A percentile compares a stretch with the other conserved stretches of the same genome.
Conservation (phyloP, 1,284 basidiomycete species). For the Cutaneotrichosporon arboriforme region DNA sequence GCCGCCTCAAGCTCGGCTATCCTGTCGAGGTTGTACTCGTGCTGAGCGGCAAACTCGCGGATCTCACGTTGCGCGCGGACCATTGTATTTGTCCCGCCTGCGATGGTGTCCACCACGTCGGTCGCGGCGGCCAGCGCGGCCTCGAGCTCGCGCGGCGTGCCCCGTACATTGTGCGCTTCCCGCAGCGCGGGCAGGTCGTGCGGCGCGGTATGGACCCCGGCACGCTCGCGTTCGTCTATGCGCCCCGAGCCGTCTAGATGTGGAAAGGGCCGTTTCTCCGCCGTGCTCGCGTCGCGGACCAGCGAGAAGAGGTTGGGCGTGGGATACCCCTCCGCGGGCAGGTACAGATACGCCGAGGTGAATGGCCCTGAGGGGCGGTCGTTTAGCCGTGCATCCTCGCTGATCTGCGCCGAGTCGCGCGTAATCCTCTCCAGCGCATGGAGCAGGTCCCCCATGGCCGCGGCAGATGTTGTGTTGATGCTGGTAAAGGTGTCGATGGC, state of each 20-base stretch:
- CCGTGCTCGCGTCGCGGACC: slow-evolving; percentile 41
- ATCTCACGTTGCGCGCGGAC: slow-evolving; percentile 38
- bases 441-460: slow-evolving; percentile 35
- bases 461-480: background rate
- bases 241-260: slow-evolving; percentile 19
- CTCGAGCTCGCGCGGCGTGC: slow-evolving; percentile 29
- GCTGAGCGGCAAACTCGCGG: slow-evolving; percentile 25
- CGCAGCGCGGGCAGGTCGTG: slow-evolving; percentile 32
- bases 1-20: slow-evolving; percentile 34
- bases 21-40: slow-evolving; percentile 28
- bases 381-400: slow-evolving; percentile 28
- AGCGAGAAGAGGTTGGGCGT: slow-evolving; percentile 24
- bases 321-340: slow-evolving; percentile 4
- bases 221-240: background rate
- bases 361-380: slow-evolving; percentile 33
- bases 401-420: slow-evolving; percentile 34
- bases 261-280: slow-evolving; percentile 38
- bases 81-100: slow-evolving; percentile 23
- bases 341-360: slow-evolving; percentile 34
- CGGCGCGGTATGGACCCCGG: background rate
- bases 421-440: slow-evolving; percentile 35
- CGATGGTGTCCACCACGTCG: slow-evolving; percentile 40
- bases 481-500: background rate
- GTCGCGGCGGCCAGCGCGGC: slow-evolving; percentile 35
- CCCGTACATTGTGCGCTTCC: slow-evolving; percentile 16